Evolutionary conservation across 2,329 filamentous ascomycete species (phyloP).

Genomic region (Clonostachys byssicola): DNA sequence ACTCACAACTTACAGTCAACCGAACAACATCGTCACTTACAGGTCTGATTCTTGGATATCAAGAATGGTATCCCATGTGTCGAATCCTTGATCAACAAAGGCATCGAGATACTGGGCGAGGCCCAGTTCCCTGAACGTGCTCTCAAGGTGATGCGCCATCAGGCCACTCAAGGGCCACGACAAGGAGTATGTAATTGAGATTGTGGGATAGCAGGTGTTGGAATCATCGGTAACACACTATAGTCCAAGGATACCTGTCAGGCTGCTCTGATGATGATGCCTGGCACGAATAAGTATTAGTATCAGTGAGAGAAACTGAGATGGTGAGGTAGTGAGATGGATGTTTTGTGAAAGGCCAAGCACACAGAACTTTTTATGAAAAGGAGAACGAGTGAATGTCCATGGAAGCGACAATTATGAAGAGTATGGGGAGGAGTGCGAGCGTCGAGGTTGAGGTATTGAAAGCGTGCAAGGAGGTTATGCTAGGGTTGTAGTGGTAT

Average conservation of each 20-base stretch:
- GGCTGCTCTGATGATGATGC: neutral
- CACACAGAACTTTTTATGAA: too few relatives aligned
- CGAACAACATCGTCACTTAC: constrained; percentile 38
- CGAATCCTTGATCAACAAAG: constrained; percentile 77
- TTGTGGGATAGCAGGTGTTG: neutral
- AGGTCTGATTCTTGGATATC: constrained; percentile 83
- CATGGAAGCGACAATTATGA: too few relatives aligned
- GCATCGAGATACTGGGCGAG: constrained; percentile 71
- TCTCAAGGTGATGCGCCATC: constrained; percentile 55
- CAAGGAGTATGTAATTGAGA: neutral
- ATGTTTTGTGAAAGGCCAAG: too few relatives aligned
- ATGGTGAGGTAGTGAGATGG: neutral
- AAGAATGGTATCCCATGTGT: constrained; percentile 78
- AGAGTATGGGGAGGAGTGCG: too few relatives aligned
- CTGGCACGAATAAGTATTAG: neutral
- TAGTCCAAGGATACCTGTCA: neutral
- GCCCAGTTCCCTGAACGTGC: constrained; percentile 70
- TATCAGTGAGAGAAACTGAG: neutral
- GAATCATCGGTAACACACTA: neutral
- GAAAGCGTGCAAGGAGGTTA: too few relatives aligned
- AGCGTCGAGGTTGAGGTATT: too few relatives aligned
- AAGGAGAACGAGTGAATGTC: too few relatives aligned
- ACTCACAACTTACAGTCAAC: neutral
- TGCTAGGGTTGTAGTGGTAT: too few relatives aligned
- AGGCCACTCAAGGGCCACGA: constrained; percentile 9